A percentile compares a stretch with the other conserved stretches of the same genome.
Conservation (phyloP, 306 rosid species). For the Medicago truncatula region DNA sequence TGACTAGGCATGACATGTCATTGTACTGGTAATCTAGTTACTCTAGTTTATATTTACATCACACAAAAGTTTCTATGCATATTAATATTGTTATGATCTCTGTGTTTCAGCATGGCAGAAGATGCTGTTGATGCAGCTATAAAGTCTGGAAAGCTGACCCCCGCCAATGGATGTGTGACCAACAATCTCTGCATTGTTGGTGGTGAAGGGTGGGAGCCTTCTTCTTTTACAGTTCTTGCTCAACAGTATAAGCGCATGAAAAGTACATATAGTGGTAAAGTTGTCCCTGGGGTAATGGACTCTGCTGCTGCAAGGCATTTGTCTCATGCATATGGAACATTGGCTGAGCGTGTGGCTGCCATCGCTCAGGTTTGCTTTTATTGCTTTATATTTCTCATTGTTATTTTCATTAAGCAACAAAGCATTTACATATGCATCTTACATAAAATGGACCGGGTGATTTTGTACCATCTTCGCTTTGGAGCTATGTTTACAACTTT, state of each 20-base stretch:
- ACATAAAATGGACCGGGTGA: slow-evolving; percentile 14
- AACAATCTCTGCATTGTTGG: slow-evolving; percentile 69
- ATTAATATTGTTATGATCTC: slow-evolving; percentile 42
- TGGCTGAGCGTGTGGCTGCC: slow-evolving; percentile 87
- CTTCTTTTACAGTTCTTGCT: slow-evolving; percentile 88
- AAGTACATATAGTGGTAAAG: slow-evolving; percentile 70
- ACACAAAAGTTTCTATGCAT: slow-evolving; percentile 27
- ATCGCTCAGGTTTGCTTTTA: slow-evolving; percentile 87
- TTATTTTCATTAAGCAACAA: slow-evolving; percentile 22
- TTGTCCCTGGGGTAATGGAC: slow-evolving; percentile 96
- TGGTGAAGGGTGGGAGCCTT: slow-evolving; percentile 94
- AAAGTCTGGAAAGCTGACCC: slow-evolving; percentile 86
- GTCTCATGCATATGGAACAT: slow-evolving; percentile 84
- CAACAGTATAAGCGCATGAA: slow-evolving; percentile 94
- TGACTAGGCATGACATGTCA: slow-evolving; percentile 15
- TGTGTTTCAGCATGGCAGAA: slow-evolving; percentile 95
- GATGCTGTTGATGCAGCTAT: slow-evolving; percentile 95
- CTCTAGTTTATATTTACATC: slow-evolving; percentile 39
- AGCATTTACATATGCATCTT: slow-evolving; percentile 20
- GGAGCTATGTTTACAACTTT: slow-evolving; percentile 22
- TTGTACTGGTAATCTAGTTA: background rate
- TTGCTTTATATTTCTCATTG: slow-evolving; percentile 35
- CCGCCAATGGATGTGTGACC: slow-evolving; percentile 71
- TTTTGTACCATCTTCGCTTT: slow-evolving; percentile 24
- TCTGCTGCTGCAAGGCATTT: slow-evolving; percentile 85